Conservation (phyloP, 2,329 filamentous ascomycete species). For the Cordyceps cateniannulata region DNA sequence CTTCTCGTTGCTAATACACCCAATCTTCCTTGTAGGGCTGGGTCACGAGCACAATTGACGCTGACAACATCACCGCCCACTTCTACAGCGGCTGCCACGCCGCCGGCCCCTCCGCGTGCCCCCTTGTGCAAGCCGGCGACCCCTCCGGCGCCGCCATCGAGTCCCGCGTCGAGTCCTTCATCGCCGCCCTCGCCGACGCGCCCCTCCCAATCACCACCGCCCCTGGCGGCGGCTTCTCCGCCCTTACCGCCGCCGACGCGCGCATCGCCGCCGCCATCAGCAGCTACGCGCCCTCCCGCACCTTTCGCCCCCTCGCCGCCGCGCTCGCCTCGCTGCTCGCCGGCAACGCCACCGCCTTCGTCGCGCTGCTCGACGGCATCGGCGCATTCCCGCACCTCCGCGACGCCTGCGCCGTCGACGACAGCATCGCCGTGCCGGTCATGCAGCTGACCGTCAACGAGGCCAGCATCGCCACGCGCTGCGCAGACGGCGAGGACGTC, state of each 20-base stretch:
- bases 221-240: conserved; percentile 14
- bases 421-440: not conserved
- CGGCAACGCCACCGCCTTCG: conserved; percentile 23
- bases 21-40: conserved; percentile 21
- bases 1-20: not conserved
- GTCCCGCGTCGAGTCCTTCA: conserved; percentile 21
- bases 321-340: conserved; percentile 19
- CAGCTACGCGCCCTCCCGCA: conserved; percentile 20
- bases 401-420: conserved; percentile 9
- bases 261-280: conserved; percentile 17
- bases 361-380: conserved; percentile 17
- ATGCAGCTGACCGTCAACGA: conserved; percentile 16
- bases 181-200: conserved; percentile 16
- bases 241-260: conserved; percentile 23
- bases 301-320: conserved; percentile 17
- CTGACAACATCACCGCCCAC: conserved; percentile 21
- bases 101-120: conserved; percentile 17
- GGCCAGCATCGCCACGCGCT: conserved; percentile 13
- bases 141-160: conserved; percentile 19
- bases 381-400: conserved; percentile 12
- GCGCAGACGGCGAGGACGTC: conserved; percentile 14
- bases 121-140: conserved; percentile 20
- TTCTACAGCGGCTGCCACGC: conserved; percentile 25
- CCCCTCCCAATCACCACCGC: conserved; percentile 20
- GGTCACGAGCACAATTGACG: conserved; percentile 25